These are phyloP conservation scores for Pinus albicaulis DNA, from an alignment of 75 land plant species.

Conservation along the genomic window DNA sequence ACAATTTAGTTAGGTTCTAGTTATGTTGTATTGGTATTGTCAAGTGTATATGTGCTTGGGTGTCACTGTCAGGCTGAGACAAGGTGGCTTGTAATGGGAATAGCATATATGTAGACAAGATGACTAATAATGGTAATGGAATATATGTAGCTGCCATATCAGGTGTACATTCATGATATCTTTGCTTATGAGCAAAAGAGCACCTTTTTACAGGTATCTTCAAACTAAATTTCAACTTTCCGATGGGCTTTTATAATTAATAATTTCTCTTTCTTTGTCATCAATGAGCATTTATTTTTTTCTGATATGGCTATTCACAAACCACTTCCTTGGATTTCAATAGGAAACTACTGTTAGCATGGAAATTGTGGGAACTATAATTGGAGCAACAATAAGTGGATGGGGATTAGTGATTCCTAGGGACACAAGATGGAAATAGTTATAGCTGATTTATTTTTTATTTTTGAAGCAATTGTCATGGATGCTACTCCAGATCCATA, in stretches of 20 bases:
- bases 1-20: too few species aligned
- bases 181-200: conserved; percentile 52
- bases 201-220: conserved; percentile 55
- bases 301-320: background rate
- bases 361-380: conserved; percentile 83
- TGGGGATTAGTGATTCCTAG: conserved; percentile 65
- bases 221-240: background rate
- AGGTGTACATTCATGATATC: conserved; percentile 75
- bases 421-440: conserved; percentile 77
- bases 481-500: conserved; percentile 73
- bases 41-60: too few species aligned
- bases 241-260: background rate
- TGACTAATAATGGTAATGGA: background rate
- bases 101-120: too few species aligned
- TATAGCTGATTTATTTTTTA: conserved; percentile 67
- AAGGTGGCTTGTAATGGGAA: too few species aligned
- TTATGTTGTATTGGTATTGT: too few species aligned
- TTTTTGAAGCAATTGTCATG: conserved; percentile 67
- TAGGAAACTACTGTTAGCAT: conserved; percentile 93
- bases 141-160: conserved; percentile 69
- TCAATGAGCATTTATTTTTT: background rate
- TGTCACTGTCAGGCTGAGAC: too few species aligned
- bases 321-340: background rate
- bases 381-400: conserved; percentile 79
- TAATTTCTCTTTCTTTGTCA: background rate